Evolutionary conservation across 177 flowering plant genomes (phyloP).

Genomic region (Vitis hybrid): DNA sequence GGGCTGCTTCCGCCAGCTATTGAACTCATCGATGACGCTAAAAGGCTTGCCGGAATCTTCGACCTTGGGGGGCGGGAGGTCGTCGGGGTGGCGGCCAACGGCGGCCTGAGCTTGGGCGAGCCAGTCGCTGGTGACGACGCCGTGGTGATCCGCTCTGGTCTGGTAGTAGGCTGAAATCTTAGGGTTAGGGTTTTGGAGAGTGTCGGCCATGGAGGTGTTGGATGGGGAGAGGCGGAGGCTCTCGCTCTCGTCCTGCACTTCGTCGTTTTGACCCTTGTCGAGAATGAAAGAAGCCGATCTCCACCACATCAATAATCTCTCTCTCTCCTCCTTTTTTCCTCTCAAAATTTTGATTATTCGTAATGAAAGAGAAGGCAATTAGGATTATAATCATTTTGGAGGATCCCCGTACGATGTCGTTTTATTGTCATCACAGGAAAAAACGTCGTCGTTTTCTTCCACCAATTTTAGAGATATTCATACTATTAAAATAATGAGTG

Average conservation of each 20-base stretch:
- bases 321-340: constrained; percentile 13
- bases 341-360: constrained; percentile 1
- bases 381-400: too few species aligned
- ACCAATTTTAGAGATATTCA: too few species aligned
- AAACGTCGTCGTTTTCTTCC: too few species aligned
- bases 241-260: constrained; percentile 2
- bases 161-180: constrained; percentile 86
- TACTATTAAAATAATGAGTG: too few species aligned
- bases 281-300: constrained; percentile 89
- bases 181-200: constrained; percentile 30
- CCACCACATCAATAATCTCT: constrained; percentile 58
- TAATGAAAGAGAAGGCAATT: background rate
- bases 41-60: constrained; percentile 34
- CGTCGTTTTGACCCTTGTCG: constrained; percentile 40
- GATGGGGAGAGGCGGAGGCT: background rate
- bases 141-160: constrained; percentile 87
- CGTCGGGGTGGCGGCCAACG: constrained; percentile 29
- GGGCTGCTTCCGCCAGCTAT: constrained; percentile 88
- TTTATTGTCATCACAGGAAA: too few species aligned
- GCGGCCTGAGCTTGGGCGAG: constrained; percentile 95
- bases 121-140: constrained; percentile 92
- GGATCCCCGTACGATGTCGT: too few species aligned
- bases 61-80: background rate
- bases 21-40: constrained; percentile 87
- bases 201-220: constrained; percentile 38